These are phyloP conservation scores for Physcomitrellopsis africana DNA, from an alignment of 225 moss, liverwort and hornwort species.

Conservation along the genomic window DNA sequence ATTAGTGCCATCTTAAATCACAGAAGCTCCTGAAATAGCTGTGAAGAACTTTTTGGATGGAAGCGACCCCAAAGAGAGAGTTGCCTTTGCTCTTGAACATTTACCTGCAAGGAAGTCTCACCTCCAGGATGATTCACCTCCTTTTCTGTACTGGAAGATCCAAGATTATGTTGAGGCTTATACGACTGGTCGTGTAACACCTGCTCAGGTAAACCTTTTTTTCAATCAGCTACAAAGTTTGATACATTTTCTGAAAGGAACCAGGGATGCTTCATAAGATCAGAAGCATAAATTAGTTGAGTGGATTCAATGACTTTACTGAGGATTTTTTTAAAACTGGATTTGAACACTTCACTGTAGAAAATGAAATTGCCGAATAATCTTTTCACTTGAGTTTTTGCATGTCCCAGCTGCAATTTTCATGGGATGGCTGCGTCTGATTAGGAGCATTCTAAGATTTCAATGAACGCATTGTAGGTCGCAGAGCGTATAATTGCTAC, in stretches of 20 bases:
- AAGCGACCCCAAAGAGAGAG: conserved; percentile 54
- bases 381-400: no score
- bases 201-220: conserved; percentile 49
- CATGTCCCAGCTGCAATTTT: no score
- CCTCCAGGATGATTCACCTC: conserved; percentile 38
- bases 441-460: neutral
- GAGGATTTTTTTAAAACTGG: no score
- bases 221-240: neutral
- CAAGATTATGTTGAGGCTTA: conserved; percentile 70
- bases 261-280: no score
- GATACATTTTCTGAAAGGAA: neutral
- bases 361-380: no score
- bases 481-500: conserved; percentile 67
- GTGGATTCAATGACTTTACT: no score
- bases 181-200: conserved; percentile 52
- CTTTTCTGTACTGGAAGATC: conserved; percentile 84
- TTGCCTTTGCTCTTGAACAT: conserved; percentile 62
- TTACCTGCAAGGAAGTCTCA: conserved; percentile 53
- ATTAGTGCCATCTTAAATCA: conserved; percentile 14
- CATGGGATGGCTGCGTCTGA: no score
- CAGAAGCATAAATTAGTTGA: no score
- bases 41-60: conserved; percentile 64
- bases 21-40: conserved; percentile 70
- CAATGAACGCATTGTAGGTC: conserved; percentile 42
- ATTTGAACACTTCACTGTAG: no score